Conservation (phyloP, 345 rosid genomes). For the Citrus reticulata region DNA sequence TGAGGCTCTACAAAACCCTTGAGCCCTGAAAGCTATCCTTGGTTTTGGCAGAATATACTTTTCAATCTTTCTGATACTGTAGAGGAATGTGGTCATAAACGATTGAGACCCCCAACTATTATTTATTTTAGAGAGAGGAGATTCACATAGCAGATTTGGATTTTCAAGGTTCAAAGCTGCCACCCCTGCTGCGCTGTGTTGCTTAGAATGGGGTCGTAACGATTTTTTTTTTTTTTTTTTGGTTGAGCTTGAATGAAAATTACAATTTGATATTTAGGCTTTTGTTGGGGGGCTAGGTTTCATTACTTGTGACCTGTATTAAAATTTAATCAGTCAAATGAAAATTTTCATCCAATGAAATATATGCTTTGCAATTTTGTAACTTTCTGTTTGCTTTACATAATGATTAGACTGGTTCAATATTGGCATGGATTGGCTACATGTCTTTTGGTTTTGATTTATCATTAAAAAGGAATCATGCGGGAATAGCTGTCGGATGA, state of each 20-base stretch:
- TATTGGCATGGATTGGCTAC: neutral
- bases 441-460: neutral
- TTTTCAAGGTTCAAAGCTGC: constrained; percentile 18
- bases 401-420: neutral
- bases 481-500: no score
- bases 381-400: neutral
- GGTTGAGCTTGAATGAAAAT: constrained; percentile 2
- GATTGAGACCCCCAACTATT: constrained; percentile 15
- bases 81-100: constrained; percentile 17
- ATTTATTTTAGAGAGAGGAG: constrained; percentile 20
- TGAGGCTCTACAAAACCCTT: constrained; percentile 78
- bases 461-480: no score
- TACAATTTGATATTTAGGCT: constrained; percentile 6
- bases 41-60: constrained; percentile 23
- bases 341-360: constrained; percentile 9
- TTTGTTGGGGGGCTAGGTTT: constrained; percentile 15
- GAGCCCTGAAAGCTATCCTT: constrained; percentile 26
- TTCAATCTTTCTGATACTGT: constrained; percentile 11
- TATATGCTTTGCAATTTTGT: neutral
- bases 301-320: constrained; percentile 19
- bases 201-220: constrained; percentile 5
- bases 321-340: constrained; percentile 25
- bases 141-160: constrained; percentile 19
- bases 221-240: neutral
- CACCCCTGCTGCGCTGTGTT: neutral